Percentiles rank a stretch among this genome's conserved stretches.
These are phyloP conservation scores for Paraphoma sp. DNA, from an alignment of 2,329 filamentous ascomycete genomes.

Conservation along the genomic window DNA sequence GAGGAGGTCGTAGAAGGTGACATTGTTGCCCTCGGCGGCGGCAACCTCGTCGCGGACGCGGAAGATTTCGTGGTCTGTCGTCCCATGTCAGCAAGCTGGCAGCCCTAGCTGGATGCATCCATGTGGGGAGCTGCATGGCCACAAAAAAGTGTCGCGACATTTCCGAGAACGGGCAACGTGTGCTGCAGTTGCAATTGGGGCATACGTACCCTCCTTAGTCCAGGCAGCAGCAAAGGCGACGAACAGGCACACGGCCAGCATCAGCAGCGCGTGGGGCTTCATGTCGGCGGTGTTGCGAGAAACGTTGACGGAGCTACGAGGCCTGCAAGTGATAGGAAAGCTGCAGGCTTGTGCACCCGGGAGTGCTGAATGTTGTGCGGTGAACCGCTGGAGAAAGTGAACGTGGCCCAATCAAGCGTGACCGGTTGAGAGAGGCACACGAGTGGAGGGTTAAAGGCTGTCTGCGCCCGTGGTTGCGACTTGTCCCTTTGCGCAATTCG, in stretches of 20 bases:
- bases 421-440: constrained; percentile 8
- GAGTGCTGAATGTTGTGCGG: constrained; percentile 20
- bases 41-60: constrained; percentile 87
- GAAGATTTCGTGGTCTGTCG: constrained; percentile 94
- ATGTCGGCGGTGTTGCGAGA: constrained; percentile 57
- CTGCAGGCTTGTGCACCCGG: constrained; percentile 38
- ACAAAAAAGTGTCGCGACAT: background rate
- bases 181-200: background rate
- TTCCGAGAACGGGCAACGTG: background rate
- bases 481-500: background rate
- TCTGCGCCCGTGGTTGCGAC: constrained; percentile 1
- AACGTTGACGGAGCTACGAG: constrained; percentile 22
- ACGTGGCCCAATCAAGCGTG: constrained; percentile 33
- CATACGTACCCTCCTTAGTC: constrained; percentile 78
- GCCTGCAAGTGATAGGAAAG: constrained; percentile 30
- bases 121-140: constrained; percentile 12
- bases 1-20: constrained; percentile 94
- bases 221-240: constrained; percentile 77
- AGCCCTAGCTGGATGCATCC: constrained; percentile 20
- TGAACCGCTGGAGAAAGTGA: constrained; percentile 24
- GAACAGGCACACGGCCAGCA: constrained; percentile 72
- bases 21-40: constrained; percentile 73
- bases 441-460: constrained; percentile 13
- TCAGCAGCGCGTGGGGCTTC: constrained; percentile 70
- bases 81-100: constrained; percentile 23